These are phyloP conservation scores for Turritis glabra DNA, from an alignment of 345 rosid genomes.

Conservation along the genomic window DNA sequence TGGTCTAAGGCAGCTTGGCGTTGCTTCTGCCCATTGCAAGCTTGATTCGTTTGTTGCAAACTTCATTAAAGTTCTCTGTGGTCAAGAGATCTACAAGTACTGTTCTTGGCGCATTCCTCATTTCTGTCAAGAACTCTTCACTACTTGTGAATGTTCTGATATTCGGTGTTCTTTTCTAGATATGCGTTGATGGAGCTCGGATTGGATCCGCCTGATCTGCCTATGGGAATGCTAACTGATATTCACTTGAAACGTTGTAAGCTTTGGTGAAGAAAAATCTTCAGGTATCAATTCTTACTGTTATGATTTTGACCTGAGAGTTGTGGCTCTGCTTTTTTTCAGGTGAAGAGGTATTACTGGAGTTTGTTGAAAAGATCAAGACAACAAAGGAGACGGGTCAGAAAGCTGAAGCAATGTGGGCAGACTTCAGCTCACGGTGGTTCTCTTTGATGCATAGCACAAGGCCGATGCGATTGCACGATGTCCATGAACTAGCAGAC, in stretches of 20 bases:
- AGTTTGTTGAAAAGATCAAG: slow-evolving; percentile 56
- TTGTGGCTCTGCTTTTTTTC: not conserved
- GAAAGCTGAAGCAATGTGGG: slow-evolving; percentile 64
- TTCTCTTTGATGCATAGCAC: slow-evolving; percentile 66
- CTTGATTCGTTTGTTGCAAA: slow-evolving; percentile 70
- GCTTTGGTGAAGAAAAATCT: not conserved
- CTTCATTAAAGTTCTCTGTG: slow-evolving; percentile 62
- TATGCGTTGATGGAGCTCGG: slow-evolving; percentile 80
- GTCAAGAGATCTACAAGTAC: slow-evolving; percentile 76
- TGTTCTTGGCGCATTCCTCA: not conserved
- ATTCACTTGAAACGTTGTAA: slow-evolving; percentile 67
- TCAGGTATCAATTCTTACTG: not conserved
- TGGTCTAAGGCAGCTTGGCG: slow-evolving; percentile 64
- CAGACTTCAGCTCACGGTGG: slow-evolving; percentile 81
- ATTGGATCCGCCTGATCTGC: slow-evolving; percentile 66
- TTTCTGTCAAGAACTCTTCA: not conserved
- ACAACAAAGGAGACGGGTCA: slow-evolving; percentile 49
- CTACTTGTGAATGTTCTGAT: not conserved
- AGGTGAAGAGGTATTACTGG: slow-evolving; percentile 67
- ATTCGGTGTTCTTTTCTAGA: slow-evolving; percentile 30
- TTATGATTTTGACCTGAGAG: not conserved
- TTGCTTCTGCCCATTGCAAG: slow-evolving; percentile 61
- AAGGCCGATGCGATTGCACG: slow-evolving; percentile 62
- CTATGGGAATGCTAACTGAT: slow-evolving; percentile 65
- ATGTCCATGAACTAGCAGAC: slow-evolving; percentile 71